Evolutionary conservation across 2,329 filamentous ascomycete species (phyloP), one percentile per base, ranked within the genome.

Genomic region (Cadophora malorum): DNA sequence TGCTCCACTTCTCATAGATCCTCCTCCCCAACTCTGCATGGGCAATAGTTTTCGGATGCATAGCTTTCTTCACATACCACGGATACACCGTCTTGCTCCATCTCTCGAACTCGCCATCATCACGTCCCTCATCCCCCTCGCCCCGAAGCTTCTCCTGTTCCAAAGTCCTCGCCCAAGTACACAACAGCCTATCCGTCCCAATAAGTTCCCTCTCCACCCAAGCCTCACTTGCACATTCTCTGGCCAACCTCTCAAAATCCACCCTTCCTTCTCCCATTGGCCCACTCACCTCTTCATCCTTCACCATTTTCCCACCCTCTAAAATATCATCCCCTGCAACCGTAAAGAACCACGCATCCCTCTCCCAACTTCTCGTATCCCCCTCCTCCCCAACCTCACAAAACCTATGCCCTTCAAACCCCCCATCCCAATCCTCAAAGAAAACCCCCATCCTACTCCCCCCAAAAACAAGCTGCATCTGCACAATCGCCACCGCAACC

Each of bases 281-380:
- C 9, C 28, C 38, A 52, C 12, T 16, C n/a, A n/a, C 53, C 7
- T 35, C 45, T n/a, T 50, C 38, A 4, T 19, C 35, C n/a, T 16
- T 6, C 3, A 58, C 10, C n/a, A 33, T 19, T 10, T 50, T 64
- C 10, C 45, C 50, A 55, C 65, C 65, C 5, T 59, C 63, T 25
- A 69, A 53, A n/a, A 55, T 59, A 50, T 69, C 67, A 7, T 12
- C n/a, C 12, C 67, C 63, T 7, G 63, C 33, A 19, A 69, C 58
- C 50, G 64, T 69, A 58, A 69, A 69, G n/a, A 69, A 69, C 67
- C 67, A 69, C 8, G 67, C 59, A 64, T 69, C 67, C 55, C 28
- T 58, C n/a, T 14, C 28, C 67, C 63, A 66, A 53, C 8, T 6
- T 21, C 19, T 50, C 55, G 2, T 10, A n/a, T 56, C 61, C 25